Evolutionary conservation across 495 filamentous ascomycete genomes (phyloP), one percentile per base, ranked within the genome.

Genomic region (Beverwykella pulmonaria): DNA sequence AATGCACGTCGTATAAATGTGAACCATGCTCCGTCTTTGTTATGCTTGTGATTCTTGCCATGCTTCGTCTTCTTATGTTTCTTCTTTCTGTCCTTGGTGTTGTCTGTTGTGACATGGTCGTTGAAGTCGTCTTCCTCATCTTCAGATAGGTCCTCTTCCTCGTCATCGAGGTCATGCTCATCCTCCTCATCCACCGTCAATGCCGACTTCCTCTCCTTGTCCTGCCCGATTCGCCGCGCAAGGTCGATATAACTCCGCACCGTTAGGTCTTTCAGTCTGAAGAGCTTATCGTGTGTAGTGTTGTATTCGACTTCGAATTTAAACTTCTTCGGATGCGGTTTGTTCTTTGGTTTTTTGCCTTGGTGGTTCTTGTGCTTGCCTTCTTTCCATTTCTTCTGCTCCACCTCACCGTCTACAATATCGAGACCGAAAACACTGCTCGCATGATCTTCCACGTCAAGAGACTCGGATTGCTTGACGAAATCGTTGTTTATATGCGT

Each of bases 301-400:
- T 87, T 83, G 73, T 99, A 98, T 77, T 97, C 93, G 47, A 97
- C 79, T 71, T 96, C 82, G 74, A 83, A 99, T 27, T 81, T 68
- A 73, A 96, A 90, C 34, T 82, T 77, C 64, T 82, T 81, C n/a
- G 87, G 83, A 30, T 85, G 65, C 6, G 85, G 82, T 61, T 83
- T 77, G 20, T 70, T 61, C n/a, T 65, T 68, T 15, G 73, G 71
- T 44, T 66, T 69, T 47, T 73, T 77, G 49, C 73, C 74, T 20
- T 74, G 67, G 57, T 75, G 69, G 34, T 56, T 34, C 10, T 44
- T 26, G 50, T 80, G 78, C 71, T 87, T 87, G 59, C 81, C 82
- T 54, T 82, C 73, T 50, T 85, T 87, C 50, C 86, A 87, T 22
- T 82, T 75, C 2, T 78, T 27, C 79, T 81, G 84, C 53, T 76